Base-by-base conservation (phyloP, 495 filamentous ascomycete genomes). In the Penicillium longicatenatum region DNA sequence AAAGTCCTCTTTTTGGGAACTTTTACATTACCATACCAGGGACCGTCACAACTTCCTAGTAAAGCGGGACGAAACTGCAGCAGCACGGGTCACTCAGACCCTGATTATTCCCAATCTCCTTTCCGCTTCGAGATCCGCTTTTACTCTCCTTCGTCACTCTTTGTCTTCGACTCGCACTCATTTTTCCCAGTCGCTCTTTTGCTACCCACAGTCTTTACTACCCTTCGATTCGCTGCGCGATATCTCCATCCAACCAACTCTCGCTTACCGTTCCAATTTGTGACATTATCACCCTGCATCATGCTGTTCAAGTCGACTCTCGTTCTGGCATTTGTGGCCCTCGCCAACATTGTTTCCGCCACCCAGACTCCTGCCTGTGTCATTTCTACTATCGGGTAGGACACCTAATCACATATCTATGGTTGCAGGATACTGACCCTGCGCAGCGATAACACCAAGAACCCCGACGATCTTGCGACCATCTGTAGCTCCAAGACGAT, bases 301-400 rank as follows among this genome's bases (percentile, higher is more conserved):
- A 77, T 77, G 74, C 49, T 74, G 50, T 73, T 75, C 67, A 61
- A 75, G 57, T 71, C 68, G 24, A 62, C 70, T 57, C 19, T 77
- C 55, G 52, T 60, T 51, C 46, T 73, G 44, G 67, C 71, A 54
- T 56, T 74, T 44, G 51, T 75, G 46, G 73, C 73, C 46, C 64
- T 77, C 52, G 50, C 65, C 65, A 73, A 69, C 57, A 56, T 75
- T 48, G 74, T 66, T 30, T 56, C 58, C 45, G 68, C 69, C 47
- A 44, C 56, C 16, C 52, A 61, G 33, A 64, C 73, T 19, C 67
- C 70, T 10, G 71, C 71, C 51, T 77, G 74, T 59, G 59, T 77
- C 29, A 60, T 75, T 48, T 64, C 64, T 8, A 69, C 69, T 33
- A 67, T 77, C 10, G 71, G 71, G 74, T 77, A 71, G 44, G 73